phyloP scores from a whole-genome alignment of 78 protist genomes.

The Chrysochromulina parva region DNA sequence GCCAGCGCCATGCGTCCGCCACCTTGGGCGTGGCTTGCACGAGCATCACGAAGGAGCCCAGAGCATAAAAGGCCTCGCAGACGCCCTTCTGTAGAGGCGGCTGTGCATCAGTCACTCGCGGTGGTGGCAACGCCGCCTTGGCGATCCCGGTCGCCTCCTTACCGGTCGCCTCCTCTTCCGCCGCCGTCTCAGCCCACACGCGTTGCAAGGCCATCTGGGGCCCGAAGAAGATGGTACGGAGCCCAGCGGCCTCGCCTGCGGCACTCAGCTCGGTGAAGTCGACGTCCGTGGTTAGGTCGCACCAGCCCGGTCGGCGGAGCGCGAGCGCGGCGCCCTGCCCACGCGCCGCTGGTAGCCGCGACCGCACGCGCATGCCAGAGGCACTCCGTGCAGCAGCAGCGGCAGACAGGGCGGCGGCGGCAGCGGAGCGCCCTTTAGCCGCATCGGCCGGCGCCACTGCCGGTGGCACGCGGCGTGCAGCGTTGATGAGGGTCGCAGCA shows the following conservation, averaged over 20 bases:
- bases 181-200: neutral
- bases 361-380: neutral
- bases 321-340: neutral
- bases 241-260: neutral
- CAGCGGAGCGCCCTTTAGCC: neutral
- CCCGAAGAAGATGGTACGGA: neutral
- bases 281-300: slow-evolving; percentile 2
- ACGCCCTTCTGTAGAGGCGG: neutral
- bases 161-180: too few relatives aligned
- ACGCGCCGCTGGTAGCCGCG: neutral
- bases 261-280: neutral
- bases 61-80: neutral
- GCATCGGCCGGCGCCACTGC: neutral
- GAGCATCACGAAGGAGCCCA: neutral
- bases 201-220: neutral
- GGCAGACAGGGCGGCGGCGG: neutral
- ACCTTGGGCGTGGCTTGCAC: neutral
- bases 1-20: neutral
- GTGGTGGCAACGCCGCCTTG: too few relatives aligned
- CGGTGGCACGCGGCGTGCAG: neutral
- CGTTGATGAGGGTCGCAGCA: neutral
- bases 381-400: neutral
- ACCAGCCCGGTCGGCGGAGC: neutral
- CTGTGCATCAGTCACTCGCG: neutral
- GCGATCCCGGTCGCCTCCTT: too few relatives aligned